phyloP scores from a whole-genome alignment of 2,329 filamentous ascomycete species.

The Pseudocercospora fijiensis region DNA sequence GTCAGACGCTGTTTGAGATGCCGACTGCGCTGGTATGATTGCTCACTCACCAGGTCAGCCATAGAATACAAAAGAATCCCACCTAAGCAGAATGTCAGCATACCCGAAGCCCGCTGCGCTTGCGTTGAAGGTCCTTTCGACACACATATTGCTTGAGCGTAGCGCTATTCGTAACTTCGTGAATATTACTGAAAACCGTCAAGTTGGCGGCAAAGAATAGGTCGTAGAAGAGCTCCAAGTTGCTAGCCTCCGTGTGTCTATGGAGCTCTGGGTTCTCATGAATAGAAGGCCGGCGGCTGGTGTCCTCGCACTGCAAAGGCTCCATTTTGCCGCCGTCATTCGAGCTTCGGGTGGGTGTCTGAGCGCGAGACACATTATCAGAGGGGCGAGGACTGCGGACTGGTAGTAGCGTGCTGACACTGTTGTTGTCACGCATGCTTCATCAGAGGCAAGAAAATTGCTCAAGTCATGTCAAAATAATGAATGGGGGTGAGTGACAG shows the following conservation, averaged over 20 bases:
- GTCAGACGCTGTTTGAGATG: not conserved
- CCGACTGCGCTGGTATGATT: not conserved
- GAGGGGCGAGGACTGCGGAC: constrained; percentile 3
- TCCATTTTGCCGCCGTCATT: constrained; percentile 3
- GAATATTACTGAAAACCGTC: constrained; percentile 59
- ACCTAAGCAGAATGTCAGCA: constrained; percentile 31
- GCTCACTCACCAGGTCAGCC: constrained; percentile 59
- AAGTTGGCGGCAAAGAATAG: constrained; percentile 65
- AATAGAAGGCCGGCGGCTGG: constrained; percentile 22
- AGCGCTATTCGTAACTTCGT: constrained; percentile 55
- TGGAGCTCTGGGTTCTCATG: constrained; percentile 34
- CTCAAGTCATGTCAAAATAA: not conserved
- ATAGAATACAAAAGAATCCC: constrained; percentile 59
- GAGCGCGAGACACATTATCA: not conserved
- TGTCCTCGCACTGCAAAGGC: constrained; percentile 1
- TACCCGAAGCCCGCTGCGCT: not conserved
- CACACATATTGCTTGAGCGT: constrained; percentile 42
- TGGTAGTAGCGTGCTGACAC: constrained; percentile 5
- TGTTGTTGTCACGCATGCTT: not conserved
- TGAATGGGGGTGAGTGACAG: not conserved
- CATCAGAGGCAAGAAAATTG: not conserved
- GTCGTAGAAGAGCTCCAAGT: constrained; percentile 61
- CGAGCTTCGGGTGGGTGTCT: not conserved
- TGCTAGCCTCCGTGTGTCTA: constrained; percentile 52
- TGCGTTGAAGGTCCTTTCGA: not conserved